Conservation (phyloP, 202 grass and related monocot species). For the Sporobolus alterniflorus region DNA sequence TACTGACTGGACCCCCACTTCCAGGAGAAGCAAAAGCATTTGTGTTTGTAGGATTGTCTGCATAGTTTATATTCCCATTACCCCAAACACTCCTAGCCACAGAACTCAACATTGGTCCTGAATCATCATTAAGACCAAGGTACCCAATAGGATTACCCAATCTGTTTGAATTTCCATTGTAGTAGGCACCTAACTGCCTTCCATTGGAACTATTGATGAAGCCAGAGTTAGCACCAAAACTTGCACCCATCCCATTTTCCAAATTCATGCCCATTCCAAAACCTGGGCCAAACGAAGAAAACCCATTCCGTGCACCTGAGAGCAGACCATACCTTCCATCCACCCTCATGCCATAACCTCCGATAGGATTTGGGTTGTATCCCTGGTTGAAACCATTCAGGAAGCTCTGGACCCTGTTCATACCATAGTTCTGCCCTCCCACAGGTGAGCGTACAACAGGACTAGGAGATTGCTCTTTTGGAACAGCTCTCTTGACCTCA, state of each 20-base stretch:
- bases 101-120: slow-evolving; percentile 74
- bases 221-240: slow-evolving; percentile 57
- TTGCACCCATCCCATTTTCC: slow-evolving; percentile 53
- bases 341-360: slow-evolving; percentile 72
- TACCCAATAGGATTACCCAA: slow-evolving; percentile 60
- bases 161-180: slow-evolving; percentile 71
- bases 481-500: slow-evolving; percentile 93
- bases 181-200: slow-evolving; percentile 60
- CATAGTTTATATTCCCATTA: slow-evolving; percentile 61
- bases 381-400: slow-evolving; percentile 73
- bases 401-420: slow-evolving; percentile 73
- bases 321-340: slow-evolving; percentile 78
- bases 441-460: slow-evolving; percentile 67
- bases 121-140: slow-evolving; percentile 67
- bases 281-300: slow-evolving; percentile 66
- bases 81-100: slow-evolving; percentile 75
- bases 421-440: slow-evolving; percentile 52
- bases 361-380: slow-evolving; percentile 61
- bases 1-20: slow-evolving; percentile 32
- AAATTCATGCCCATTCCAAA: slow-evolving; percentile 78
- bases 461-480: slow-evolving; percentile 87
- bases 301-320: slow-evolving; percentile 60
- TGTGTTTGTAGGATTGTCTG: slow-evolving; percentile 47
- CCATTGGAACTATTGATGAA: slow-evolving; percentile 70
- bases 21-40: slow-evolving; percentile 65